Percentiles rank a stretch among this genome's conserved stretches.
Conservation (phyloP, 768 basidiomycete species). For the Amanita jacksonii region DNA sequence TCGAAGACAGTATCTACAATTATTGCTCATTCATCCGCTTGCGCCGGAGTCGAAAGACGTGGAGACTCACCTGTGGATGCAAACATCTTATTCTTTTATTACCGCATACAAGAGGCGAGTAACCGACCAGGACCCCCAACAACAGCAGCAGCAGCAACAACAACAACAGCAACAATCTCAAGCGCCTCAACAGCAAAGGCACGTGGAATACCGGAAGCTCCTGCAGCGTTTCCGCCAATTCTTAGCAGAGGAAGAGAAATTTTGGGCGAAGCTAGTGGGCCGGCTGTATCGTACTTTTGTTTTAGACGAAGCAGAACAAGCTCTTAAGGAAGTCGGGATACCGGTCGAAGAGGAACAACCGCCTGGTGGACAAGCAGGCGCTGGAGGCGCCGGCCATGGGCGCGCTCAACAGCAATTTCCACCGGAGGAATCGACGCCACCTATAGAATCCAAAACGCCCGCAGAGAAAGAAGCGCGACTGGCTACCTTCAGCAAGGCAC, state of each 20-base stretch:
- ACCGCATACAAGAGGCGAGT: constrained; percentile 73
- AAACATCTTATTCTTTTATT: constrained; percentile 83
- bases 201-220: constrained; percentile 80
- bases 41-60: constrained; percentile 69
- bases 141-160: constrained; percentile 23
- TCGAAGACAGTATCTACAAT: constrained; percentile 56
- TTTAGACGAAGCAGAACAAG: constrained; percentile 52
- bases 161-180: constrained; percentile 21
- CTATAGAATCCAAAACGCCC: constrained; percentile 29
- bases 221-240: constrained; percentile 86
- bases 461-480: constrained; percentile 55
- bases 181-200: constrained; percentile 32
- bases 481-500: constrained; percentile 74
- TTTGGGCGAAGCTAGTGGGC: constrained; percentile 76
- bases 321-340: constrained; percentile 51
- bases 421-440: constrained; percentile 34
- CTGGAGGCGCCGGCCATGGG: constrained; percentile 21
- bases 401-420: constrained; percentile 62
- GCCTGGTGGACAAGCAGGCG: constrained; percentile 14
- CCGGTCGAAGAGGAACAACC: constrained; percentile 28
- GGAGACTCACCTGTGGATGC: constrained; percentile 86
- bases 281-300: constrained; percentile 66
- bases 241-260: constrained; percentile 82
- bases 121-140: constrained; percentile 48
- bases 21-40: constrained; percentile 61